phyloP scores from a whole-genome alignment of 805 yeast genomes.

The Suhomyces sp. region DNA sequence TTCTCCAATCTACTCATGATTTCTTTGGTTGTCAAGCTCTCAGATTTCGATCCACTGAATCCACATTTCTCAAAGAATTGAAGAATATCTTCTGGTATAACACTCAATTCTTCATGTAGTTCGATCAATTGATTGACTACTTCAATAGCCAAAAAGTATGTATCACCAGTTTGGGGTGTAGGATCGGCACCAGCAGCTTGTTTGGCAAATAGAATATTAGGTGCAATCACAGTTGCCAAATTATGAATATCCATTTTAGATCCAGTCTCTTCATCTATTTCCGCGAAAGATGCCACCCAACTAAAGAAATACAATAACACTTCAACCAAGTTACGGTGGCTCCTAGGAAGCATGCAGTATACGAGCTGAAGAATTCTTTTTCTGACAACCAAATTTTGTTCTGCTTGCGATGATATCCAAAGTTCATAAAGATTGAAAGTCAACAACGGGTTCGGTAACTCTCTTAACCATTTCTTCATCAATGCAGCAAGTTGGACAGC shows the following conservation, averaged over 20 bases:
- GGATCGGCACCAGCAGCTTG: conserved; percentile 32
- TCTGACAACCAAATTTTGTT: conserved; percentile 45
- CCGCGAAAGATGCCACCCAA: conserved; percentile 96
- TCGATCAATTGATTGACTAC: conserved; percentile 82
- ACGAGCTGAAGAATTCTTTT: conserved; percentile 59
- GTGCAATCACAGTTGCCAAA: conserved; percentile 92
- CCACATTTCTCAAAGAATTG: conserved; percentile 49
- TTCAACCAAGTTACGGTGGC: conserved; percentile 82
- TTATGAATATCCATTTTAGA: conserved; percentile 97
- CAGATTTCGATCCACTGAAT: conserved; percentile 21
- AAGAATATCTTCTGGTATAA: conserved; percentile 68
- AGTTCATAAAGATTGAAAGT: conserved; percentile 72
- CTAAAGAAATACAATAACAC: conserved; percentile 80
- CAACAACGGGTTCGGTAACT: conserved; percentile 86
- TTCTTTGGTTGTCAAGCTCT: conserved; percentile 33
- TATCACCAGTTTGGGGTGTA: conserved; percentile 50
- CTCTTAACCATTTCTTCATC: conserved; percentile 86
- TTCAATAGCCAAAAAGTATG: conserved; percentile 86
- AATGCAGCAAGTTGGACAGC: conserved; percentile 93
- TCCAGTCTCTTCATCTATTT: conserved; percentile 78
- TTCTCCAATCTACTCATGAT: conserved; percentile 35
- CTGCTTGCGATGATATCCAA: conserved; percentile 69
- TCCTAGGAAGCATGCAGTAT: conserved; percentile 76
- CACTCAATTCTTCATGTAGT: conserved; percentile 72
- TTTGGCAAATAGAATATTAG: conserved; percentile 74